These are phyloP conservation scores for Aurifilum marmelostoma DNA, from an alignment of 2,329 filamentous ascomycete species.

Conservation along the genomic window DNA sequence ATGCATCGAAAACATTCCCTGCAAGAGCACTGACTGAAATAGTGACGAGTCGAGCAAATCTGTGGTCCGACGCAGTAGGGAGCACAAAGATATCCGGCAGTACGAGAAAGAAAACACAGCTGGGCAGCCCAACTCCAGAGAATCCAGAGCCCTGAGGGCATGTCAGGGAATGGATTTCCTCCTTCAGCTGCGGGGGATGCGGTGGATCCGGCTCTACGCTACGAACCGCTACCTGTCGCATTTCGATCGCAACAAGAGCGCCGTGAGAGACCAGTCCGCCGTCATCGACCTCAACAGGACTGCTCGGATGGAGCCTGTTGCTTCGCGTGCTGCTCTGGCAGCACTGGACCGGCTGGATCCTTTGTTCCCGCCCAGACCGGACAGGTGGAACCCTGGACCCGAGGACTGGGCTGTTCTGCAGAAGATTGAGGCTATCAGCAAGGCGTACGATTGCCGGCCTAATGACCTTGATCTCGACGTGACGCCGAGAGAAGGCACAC, in stretches of 20 bases:
- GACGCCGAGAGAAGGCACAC: neutral
- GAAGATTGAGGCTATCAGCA: neutral
- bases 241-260: neutral
- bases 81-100: neutral
- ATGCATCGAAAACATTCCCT: too few relatives aligned
- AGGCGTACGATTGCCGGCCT: neutral
- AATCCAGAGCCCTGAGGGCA: conserved; percentile 6
- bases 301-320: neutral
- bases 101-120: neutral
- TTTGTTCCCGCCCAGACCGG: neutral
- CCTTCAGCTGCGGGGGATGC: neutral
- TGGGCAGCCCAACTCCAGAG: conserved; percentile 15
- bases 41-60: conserved; percentile 3
- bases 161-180: conserved; percentile 14
- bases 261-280: conserved; percentile 1
- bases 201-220: conserved; percentile 7
- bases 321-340: neutral
- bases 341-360: neutral
- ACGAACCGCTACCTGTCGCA: neutral
- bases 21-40: neutral
- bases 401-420: neutral
- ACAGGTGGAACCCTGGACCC: neutral
- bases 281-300: conserved; percentile 13
- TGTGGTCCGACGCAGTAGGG: neutral
- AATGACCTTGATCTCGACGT: conserved; percentile 12